Evolutionary conservation across 495 filamentous ascomycete species (phyloP).

Genomic region (Aspergillus campestris): DNA sequence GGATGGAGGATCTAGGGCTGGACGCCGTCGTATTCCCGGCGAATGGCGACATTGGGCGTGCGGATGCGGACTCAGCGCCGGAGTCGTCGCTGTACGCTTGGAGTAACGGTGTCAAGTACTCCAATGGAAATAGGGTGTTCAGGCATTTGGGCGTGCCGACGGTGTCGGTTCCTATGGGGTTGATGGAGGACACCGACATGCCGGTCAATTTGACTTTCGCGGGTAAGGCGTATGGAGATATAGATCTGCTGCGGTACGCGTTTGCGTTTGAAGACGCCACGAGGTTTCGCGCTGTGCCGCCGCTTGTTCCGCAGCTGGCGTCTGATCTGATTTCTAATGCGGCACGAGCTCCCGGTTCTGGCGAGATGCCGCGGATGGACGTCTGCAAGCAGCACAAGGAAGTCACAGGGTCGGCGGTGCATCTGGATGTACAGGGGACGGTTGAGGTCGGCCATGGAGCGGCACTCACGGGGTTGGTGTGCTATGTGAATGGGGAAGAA

Average conservation of each 20-base stretch:
- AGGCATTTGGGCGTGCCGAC: slow-evolving; percentile 30
- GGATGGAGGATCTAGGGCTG: slow-evolving; percentile 24
- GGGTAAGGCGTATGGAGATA: slow-evolving; percentile 27
- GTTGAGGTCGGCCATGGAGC: neutral
- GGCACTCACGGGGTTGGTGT: slow-evolving; percentile 6
- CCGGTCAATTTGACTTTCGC: slow-evolving; percentile 31
- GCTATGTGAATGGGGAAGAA: slow-evolving; percentile 23
- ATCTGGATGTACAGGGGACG: slow-evolving; percentile 13
- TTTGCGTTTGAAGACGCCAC: slow-evolving; percentile 24
- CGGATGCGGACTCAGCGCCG: slow-evolving; percentile 20
- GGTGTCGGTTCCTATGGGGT: slow-evolving; percentile 29
- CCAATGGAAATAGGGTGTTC: slow-evolving; percentile 27
- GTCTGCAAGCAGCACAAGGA: slow-evolving; percentile 16
- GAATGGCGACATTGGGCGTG: slow-evolving; percentile 23
- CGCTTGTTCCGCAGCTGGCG: slow-evolving; percentile 16
- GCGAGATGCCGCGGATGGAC: slow-evolving; percentile 5
- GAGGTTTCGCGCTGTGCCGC: slow-evolving; percentile 16
- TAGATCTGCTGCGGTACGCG: slow-evolving; percentile 19
- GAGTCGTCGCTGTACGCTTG: slow-evolving; percentile 20
- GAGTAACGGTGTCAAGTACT: slow-evolving; percentile 30
- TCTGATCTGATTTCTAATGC: slow-evolving; percentile 15
- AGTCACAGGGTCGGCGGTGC: slow-evolving; percentile 11
- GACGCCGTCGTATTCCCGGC: slow-evolving; percentile 30
- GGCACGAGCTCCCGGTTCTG: neutral
- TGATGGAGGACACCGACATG: slow-evolving; percentile 29